These are phyloP conservation scores for Chalaropsis ovoidea DNA, from an alignment of 2,329 filamentous ascomycete species.

Conservation along the genomic window DNA sequence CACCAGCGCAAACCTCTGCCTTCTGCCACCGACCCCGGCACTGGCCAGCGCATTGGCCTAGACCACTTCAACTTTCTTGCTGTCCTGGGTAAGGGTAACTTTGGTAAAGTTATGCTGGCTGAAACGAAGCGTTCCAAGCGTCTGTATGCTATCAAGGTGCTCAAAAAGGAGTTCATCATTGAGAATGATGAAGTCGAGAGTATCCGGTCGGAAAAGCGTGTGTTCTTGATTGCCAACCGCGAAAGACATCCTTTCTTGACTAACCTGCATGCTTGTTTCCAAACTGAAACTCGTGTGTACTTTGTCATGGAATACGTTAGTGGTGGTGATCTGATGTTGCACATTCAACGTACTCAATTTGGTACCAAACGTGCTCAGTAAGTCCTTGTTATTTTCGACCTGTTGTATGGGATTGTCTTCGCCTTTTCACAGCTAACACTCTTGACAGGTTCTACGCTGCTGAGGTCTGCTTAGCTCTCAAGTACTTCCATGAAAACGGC, in stretches of 20 bases:
- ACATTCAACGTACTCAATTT: slow-evolving; percentile 95
- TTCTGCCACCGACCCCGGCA: slow-evolving; percentile 60
- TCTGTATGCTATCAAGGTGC: slow-evolving; percentile 94
- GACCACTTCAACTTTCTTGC: slow-evolving; percentile 99
- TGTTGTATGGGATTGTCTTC: background rate
- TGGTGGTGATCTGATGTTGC: slow-evolving; percentile 96
- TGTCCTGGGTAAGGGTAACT: slow-evolving; percentile 96
- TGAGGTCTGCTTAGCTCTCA: slow-evolving; percentile 90
- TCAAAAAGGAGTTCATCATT: slow-evolving; percentile 99
- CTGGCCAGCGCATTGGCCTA: slow-evolving; percentile 76
- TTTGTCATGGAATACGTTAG: slow-evolving; percentile 99
- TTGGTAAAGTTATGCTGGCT: slow-evolving; percentile 98
- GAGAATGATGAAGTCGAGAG: slow-evolving; percentile 99
- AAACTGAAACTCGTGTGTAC: slow-evolving; percentile 95
- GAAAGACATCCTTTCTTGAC: slow-evolving; percentile 93
- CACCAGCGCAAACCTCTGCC: slow-evolving; percentile 50
- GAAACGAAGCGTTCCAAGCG: slow-evolving; percentile 89
- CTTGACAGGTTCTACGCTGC: slow-evolving; percentile 82
- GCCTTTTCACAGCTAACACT: background rate
- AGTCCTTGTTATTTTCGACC: slow-evolving; percentile 33
- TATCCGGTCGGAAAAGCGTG: slow-evolving; percentile 92
- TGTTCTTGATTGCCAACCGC: slow-evolving; percentile 93
- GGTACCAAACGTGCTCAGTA: slow-evolving; percentile 92
- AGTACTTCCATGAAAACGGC: slow-evolving; percentile 99
- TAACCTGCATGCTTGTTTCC: slow-evolving; percentile 94